Conservation (phyloP, 352 stramenopile genomes). For the Peronospora farinosa region DNA sequence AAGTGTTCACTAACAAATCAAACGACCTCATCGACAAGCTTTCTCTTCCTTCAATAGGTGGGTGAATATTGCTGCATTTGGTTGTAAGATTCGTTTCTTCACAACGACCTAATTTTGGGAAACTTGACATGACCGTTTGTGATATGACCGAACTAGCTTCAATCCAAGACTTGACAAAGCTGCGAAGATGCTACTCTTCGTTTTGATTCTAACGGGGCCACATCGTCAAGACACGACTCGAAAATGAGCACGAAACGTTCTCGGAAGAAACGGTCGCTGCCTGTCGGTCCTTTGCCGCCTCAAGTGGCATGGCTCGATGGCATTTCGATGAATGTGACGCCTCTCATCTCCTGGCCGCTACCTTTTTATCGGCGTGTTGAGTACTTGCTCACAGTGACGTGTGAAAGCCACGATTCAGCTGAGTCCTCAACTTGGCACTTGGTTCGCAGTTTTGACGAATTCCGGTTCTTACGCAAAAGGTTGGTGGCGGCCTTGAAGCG, state of each 20-base stretch:
- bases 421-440: constrained; percentile 29
- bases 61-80: too few species aligned
- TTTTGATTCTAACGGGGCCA: constrained; percentile 10
- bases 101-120: too few species aligned
- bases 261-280: constrained; percentile 21
- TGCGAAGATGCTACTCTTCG: constrained; percentile 7
- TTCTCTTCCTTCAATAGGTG: too few species aligned
- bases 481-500: constrained; percentile 24
- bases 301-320: constrained; percentile 27
- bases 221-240: background rate
- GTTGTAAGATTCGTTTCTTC: too few species aligned
- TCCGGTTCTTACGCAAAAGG: constrained; percentile 33
- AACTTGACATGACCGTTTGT: constrained; percentile 9
- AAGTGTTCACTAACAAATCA: too few species aligned
- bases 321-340: constrained; percentile 26
- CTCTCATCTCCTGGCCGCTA: constrained; percentile 11
- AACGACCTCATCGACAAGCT: too few species aligned
- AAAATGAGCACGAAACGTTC: constrained; percentile 18
- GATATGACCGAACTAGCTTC: constrained; percentile 4
- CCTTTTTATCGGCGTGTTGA: constrained; percentile 20
- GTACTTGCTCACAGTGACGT: constrained; percentile 30
- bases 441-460: constrained; percentile 41
- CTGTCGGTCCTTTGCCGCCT: constrained; percentile 11
- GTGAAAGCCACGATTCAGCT: constrained; percentile 2
- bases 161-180: constrained; percentile 3